Conservation (phyloP, 2,329 filamentous ascomycete species). For the Microdochium trichocladiopsis region DNA sequence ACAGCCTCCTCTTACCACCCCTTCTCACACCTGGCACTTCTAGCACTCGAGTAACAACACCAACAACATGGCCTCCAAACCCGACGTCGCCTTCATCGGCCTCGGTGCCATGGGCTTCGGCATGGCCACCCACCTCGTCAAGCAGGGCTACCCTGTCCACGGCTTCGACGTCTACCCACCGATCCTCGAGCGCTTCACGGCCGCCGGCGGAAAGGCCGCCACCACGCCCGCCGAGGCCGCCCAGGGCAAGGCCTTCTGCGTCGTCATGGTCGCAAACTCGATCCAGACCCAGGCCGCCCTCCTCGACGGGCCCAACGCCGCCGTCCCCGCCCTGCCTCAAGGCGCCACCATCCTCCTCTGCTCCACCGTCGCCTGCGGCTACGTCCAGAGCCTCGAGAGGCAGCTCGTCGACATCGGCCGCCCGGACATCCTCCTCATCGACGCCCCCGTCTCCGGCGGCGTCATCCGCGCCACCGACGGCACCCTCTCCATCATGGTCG, state of each 20-base stretch:
- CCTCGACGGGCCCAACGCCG: slow-evolving; percentile 50
- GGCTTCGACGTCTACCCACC: slow-evolving; percentile 67
- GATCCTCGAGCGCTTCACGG: slow-evolving; percentile 57
- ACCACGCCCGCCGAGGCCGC: slow-evolving; percentile 56
- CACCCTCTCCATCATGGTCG: slow-evolving; percentile 70
- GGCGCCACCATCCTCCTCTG: slow-evolving; percentile 58
- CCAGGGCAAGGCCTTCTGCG: slow-evolving; percentile 48
- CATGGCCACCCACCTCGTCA: slow-evolving; percentile 69
- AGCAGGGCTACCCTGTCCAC: slow-evolving; percentile 57
- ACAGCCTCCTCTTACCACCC: not conserved
- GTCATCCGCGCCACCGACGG: slow-evolving; percentile 61
- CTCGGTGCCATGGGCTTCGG: slow-evolving; percentile 78
- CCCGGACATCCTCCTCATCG: slow-evolving; percentile 59
- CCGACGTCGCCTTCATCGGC: slow-evolving; percentile 58
- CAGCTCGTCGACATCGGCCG: slow-evolving; percentile 48
- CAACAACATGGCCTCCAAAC: slow-evolving; percentile 23
- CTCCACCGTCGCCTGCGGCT: slow-evolving; percentile 63
- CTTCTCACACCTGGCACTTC: not conserved
- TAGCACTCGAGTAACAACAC: too few relatives aligned
- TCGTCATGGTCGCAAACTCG: slow-evolving; percentile 72
- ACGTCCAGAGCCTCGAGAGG: slow-evolving; percentile 52
- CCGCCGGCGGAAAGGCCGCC: slow-evolving; percentile 53
- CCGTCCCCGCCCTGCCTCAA: slow-evolving; percentile 38
- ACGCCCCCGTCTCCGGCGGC: slow-evolving; percentile 68
- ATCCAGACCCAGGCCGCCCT: slow-evolving; percentile 61